Evolutionary conservation across 192 early-diverging fungal genomes (phyloP).

Genomic region (Powellomyces hirtus): DNA sequence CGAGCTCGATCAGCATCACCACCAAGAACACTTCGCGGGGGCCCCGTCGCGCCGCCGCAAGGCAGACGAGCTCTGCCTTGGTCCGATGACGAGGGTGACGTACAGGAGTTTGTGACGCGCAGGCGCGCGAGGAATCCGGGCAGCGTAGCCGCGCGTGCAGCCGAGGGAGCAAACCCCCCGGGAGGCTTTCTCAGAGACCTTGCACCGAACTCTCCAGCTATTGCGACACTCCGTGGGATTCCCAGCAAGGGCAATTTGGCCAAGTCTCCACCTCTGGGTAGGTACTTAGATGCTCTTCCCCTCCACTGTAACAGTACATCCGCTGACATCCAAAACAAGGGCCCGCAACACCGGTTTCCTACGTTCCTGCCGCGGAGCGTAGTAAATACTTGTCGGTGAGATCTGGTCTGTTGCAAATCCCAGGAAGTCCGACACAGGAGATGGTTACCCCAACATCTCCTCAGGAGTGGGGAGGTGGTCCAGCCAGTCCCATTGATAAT

Average conservation of each 20-base stretch:
- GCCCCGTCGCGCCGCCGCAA: constrained; percentile 1
- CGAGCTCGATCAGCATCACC: constrained; percentile 25
- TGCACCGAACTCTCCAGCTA: constrained; percentile 17
- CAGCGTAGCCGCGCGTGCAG: neutral
- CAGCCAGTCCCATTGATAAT: constrained; percentile 1
- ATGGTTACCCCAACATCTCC: constrained; percentile 14
- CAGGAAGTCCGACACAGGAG: constrained; percentile 21
- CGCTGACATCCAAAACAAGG: neutral
- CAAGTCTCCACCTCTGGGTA: constrained; percentile 24
- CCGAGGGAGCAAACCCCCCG: neutral
- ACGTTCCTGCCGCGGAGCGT: constrained; percentile 21
- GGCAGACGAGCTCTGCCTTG: constrained; percentile 29
- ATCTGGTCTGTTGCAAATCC: constrained; percentile 9
- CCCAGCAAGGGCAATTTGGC: constrained; percentile 21
- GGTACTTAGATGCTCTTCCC: neutral
- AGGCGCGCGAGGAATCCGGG: neutral
- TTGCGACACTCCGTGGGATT: constrained; percentile 17
- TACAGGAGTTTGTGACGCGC: constrained; percentile 15
- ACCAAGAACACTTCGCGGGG: constrained; percentile 14
- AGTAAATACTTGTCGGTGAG: constrained; percentile 7
- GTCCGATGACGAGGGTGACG: constrained; percentile 38
- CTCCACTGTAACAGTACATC: neutral
- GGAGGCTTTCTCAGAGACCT: constrained; percentile 23
- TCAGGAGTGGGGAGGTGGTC: constrained; percentile 4
- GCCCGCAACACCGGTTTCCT: constrained; percentile 18